phyloP scores from a whole-genome alignment of 208 protist species.

The Leishmania guyanensis region DNA sequence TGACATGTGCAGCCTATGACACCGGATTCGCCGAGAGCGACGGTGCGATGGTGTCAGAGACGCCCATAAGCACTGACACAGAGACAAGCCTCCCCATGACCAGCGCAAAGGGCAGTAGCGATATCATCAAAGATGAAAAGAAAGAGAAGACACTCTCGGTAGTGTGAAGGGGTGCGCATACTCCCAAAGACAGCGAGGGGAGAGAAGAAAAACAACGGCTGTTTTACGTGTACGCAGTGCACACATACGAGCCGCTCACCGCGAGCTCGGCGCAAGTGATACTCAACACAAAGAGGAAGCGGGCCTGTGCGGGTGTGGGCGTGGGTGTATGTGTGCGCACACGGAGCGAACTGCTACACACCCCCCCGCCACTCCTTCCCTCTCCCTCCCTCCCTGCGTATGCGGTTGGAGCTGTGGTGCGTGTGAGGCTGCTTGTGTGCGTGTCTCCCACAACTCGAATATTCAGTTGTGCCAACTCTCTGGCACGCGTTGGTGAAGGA shows the following conservation, averaged over 20 bases:
- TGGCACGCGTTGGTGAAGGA: neutral
- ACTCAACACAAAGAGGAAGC: too few relatives aligned
- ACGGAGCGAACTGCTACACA: neutral
- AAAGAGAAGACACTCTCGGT: neutral
- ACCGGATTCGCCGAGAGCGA: neutral
- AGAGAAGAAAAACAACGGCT: neutral
- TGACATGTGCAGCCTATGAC: neutral
- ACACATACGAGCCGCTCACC: too few relatives aligned
- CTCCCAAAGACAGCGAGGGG: neutral
- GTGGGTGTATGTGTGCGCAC: neutral
- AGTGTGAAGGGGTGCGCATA: neutral
- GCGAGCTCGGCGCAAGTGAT: too few relatives aligned
- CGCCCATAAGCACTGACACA: neutral
- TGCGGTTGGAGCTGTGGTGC: neutral
- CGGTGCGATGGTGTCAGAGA: neutral
- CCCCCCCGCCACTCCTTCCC: neutral
- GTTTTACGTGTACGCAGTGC: neutral
- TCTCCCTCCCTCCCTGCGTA: neutral
- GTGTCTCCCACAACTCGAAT: neutral
- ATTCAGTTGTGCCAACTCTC: neutral
- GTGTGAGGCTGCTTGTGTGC: neutral
- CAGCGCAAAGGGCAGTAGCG: neutral
- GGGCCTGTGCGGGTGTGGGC: too few relatives aligned
- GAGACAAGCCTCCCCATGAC: neutral
- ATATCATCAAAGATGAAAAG: neutral